These are phyloP conservation scores for Smithsoniella earleae DNA, from an alignment of 163 green algal species.

Conservation along the genomic window DNA sequence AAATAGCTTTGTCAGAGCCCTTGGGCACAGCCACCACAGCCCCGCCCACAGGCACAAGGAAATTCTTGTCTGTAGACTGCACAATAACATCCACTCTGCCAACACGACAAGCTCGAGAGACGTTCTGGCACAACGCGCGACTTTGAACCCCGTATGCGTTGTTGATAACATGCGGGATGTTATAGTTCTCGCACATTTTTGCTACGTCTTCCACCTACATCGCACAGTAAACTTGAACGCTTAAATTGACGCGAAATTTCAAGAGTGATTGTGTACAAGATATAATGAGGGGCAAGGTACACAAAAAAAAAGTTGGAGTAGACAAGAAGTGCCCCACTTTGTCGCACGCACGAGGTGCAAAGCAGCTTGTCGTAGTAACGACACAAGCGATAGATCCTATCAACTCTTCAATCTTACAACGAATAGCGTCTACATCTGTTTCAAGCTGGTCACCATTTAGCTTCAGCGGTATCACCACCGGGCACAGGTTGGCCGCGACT, in stretches of 20 bases:
- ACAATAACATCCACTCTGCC: slow-evolving; percentile 87
- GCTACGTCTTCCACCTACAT: slow-evolving; percentile 61
- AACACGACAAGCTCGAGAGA: slow-evolving; percentile 33
- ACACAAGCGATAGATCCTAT: slow-evolving; percentile 59
- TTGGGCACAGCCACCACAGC: slow-evolving; percentile 58
- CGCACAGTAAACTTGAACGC: no score
- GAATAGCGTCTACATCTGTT: slow-evolving; percentile 60
- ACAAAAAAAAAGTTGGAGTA: no score
- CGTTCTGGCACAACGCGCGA: slow-evolving; percentile 36
- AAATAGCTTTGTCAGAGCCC: slow-evolving; percentile 36
- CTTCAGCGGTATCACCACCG: slow-evolving; percentile 59
- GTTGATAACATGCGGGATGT: slow-evolving; percentile 87
- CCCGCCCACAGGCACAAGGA: slow-evolving; percentile 90
- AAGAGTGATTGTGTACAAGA: no score
- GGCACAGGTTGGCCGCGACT: slow-evolving; percentile 47
- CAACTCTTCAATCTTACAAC: slow-evolving; percentile 43
- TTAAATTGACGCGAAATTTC: no score
- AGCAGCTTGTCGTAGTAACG: slow-evolving; percentile 88
- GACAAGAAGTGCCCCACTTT: slow-evolving; percentile 37
- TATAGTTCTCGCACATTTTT: slow-evolving; percentile 56
- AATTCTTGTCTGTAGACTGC: slow-evolving; percentile 97
- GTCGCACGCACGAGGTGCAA: slow-evolving; percentile 77
- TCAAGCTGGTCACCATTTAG: slow-evolving; percentile 67
- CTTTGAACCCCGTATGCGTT: slow-evolving; percentile 94
- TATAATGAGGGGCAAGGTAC: no score